Base-by-base conservation (phyloP, 176 grass and related monocot species). In the Rhynchospora pubera region DNA sequence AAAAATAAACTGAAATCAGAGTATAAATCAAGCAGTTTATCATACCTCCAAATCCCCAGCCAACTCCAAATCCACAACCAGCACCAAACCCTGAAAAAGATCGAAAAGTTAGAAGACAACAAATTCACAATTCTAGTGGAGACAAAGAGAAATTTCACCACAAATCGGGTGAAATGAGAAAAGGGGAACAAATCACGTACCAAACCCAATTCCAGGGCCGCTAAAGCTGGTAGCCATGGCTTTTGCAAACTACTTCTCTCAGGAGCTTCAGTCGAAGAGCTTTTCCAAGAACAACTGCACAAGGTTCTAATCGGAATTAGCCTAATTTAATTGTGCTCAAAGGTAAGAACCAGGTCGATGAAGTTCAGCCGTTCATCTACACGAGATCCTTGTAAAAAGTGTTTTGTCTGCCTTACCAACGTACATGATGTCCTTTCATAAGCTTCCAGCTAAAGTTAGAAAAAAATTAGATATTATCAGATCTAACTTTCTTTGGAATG, bases 21-120 rank as follows among this genome's bases (percentile, higher is more conserved):
- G 7, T 71, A 7, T 24, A 72, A 72, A 50, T 23, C 5, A 19
- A 48, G n/a, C 10, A 51, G 10, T 51, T 11, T 28, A 47, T 75
- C 47, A 28, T 77, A 99, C 91, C 91, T 93, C 93, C 96, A 73
- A 99, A 93, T 11, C 96, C 91, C 96, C 96, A 99, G n/a, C 96
- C 96, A 39, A 99, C 84, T 79, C 96, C 93, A 78, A 99, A 99
- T 22, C 96, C 96, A 68, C 96, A 99, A 53, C 93, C 93, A 57
- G 87, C 77, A 18, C 93, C 96, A 62, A 99, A 86, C 15, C 96
- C 93, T 99, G 26, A 60, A 69, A 50, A 7, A 87, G 69, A 69
- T n/a, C 23, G 82, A 84, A 84, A 47, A 51, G 24, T n/a, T 44
- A 65, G 83, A 22, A 79, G 7, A n/a, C 26, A 28, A 28, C 26